Evolutionary conservation across 225 moss, liverwort and hornwort genomes (phyloP).

Genomic region (Climacium dendroides): DNA sequence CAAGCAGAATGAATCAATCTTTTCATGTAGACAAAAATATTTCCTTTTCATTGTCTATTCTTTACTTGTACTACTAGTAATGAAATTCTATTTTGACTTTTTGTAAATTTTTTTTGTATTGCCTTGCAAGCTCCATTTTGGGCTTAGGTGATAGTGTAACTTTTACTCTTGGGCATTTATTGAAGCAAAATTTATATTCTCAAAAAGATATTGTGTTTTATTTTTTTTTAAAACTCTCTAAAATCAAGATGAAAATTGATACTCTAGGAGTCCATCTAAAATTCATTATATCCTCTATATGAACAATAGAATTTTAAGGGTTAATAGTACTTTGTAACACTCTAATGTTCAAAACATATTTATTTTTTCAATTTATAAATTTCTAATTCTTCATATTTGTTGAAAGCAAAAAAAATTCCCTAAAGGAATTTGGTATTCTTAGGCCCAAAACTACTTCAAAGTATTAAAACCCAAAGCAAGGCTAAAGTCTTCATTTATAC

Average conservation of each 20-base stretch:
- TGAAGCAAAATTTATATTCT: not conserved
- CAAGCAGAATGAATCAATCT: not conserved
- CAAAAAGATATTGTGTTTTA: not conserved
- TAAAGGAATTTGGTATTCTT: too few species aligned
- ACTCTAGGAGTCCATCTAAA: accelerated
- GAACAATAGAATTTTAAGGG: too few species aligned
- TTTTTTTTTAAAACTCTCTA: not conserved
- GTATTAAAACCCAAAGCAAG: too few species aligned
- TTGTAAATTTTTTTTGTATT: too few species aligned
- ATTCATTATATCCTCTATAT: too few species aligned
- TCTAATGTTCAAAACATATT: not conserved
- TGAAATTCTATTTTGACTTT: not conserved
- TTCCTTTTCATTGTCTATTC: accelerated
- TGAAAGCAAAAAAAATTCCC: too few species aligned
- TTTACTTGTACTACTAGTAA: not conserved
- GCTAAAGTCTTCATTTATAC: too few species aligned
- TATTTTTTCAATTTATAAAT: too few species aligned
- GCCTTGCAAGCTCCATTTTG: accelerated
- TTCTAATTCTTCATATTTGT: not conserved
- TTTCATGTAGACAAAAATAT: not conserved
- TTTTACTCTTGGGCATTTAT: accelerated
- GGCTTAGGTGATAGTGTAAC: not conserved
- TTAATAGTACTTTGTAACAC: not conserved
- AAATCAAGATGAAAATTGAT: not conserved
- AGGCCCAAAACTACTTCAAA: too few species aligned